phyloP scores from a whole-genome alignment of 1,284 basidiomycete species.

The Salmacisia buchloeana region DNA sequence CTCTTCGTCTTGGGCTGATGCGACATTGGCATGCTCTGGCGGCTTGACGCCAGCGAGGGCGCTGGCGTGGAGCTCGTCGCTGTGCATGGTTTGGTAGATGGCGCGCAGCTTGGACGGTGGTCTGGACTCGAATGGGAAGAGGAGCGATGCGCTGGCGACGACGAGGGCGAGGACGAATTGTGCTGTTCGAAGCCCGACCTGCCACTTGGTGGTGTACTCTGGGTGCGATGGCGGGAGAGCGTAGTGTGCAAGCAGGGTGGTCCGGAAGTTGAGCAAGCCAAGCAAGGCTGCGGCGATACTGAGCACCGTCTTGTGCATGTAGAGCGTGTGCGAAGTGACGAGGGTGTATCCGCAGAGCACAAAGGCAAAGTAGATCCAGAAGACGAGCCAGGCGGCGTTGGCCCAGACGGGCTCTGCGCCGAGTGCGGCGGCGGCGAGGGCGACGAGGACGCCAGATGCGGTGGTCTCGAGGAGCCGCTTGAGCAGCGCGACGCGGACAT shows the following conservation, averaged over 20 bases:
- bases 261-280: constrained; percentile 38
- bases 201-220: constrained; percentile 14
- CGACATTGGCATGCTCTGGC: background rate
- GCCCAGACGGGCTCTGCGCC: constrained; percentile 1
- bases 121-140: constrained; percentile 34
- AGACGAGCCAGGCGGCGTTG: constrained; percentile 6
- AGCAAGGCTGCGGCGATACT: constrained; percentile 28
- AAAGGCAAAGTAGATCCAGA: constrained; percentile 26
- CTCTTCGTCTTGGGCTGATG: background rate
- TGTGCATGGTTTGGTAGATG: constrained; percentile 42
- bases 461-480: constrained; percentile 31
- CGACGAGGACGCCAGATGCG: constrained; percentile 22
- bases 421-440: constrained; percentile 24
- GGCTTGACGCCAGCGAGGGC: constrained; percentile 11
- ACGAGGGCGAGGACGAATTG: constrained; percentile 24
- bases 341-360: constrained; percentile 28
- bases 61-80: constrained; percentile 28
- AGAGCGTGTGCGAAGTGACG: constrained; percentile 26
- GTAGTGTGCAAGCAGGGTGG: constrained; percentile 18
- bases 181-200: constrained; percentile 21
- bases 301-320: constrained; percentile 38
- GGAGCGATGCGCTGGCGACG: constrained; percentile 26
- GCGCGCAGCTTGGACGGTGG: constrained; percentile 35
- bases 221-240: background rate
- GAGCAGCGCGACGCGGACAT: constrained; percentile 16